A percentile compares a stretch with the other conserved stretches of the same genome.
These are phyloP conservation scores for Claviceps capensis DNA, from an alignment of 2,329 filamentous ascomycete genomes.

Conservation along the genomic window DNA sequence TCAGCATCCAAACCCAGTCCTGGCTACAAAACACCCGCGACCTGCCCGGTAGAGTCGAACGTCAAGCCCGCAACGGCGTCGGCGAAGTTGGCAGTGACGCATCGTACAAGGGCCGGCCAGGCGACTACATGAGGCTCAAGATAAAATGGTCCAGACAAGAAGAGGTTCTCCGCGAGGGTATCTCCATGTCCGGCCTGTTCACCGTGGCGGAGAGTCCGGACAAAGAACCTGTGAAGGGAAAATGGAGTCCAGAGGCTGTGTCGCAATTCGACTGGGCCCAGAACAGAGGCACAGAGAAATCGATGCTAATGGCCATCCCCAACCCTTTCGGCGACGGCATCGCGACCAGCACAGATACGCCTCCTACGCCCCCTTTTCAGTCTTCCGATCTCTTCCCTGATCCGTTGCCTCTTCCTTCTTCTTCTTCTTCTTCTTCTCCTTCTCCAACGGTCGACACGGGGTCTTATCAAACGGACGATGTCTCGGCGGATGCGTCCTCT, in stretches of 20 bases:
- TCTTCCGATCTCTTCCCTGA: too few relatives aligned
- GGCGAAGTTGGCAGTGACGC: too few relatives aligned
- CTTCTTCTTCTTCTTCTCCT: neutral
- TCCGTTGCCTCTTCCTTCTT: too few relatives aligned
- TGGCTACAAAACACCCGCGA: neutral
- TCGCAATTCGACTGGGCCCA: neutral
- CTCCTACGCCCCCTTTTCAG: too few relatives aligned
- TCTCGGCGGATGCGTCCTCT: conserved; percentile 9
- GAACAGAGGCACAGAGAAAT: neutral
- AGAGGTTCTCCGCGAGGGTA: neutral
- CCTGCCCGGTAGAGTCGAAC: too few relatives aligned
- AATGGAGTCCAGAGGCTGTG: neutral
- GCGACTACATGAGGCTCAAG: conserved; percentile 7
- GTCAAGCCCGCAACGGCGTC: neutral
- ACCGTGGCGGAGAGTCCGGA: conserved; percentile 5
- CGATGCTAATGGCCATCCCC: neutral
- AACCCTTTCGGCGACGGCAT: neutral
- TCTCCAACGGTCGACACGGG: neutral
- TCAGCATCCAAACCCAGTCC: neutral
- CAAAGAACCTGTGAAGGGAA: neutral
- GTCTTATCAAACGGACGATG: neutral
- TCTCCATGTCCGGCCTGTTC: conserved; percentile 9
- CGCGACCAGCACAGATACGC: neutral
- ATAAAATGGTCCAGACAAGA: conserved; percentile 7
- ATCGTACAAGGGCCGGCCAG: neutral